Evolutionary conservation across 495 filamentous ascomycete species (phyloP).

Genomic region (Neohortaea acidophila): DNA sequence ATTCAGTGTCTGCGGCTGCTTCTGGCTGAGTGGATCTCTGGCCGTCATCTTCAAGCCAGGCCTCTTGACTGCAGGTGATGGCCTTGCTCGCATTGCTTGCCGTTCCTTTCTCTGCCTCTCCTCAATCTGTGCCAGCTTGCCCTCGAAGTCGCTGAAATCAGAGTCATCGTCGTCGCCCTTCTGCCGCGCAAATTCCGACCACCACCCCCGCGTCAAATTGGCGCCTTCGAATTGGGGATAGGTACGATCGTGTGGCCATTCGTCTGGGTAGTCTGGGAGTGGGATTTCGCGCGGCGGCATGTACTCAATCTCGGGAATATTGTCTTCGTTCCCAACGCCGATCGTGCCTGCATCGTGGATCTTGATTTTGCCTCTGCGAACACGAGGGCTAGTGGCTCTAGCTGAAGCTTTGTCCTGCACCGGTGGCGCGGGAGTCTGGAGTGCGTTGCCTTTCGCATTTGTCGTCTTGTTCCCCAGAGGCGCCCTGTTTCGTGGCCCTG

Average conservation of each 20-base stretch:
- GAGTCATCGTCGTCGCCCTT: constrained; percentile 45
- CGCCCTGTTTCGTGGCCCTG: constrained; percentile 49
- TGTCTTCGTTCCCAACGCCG: constrained; percentile 32
- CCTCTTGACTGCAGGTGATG: constrained; percentile 23
- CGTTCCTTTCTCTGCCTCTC: constrained; percentile 19
- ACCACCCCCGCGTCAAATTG: constrained; percentile 56
- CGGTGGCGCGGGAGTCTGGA: constrained; percentile 45
- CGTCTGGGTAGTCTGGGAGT: constrained; percentile 43
- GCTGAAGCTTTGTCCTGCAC: constrained; percentile 30
- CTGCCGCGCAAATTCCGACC: constrained; percentile 47
- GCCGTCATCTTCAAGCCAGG: constrained; percentile 14
- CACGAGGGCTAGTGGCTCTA: constrained; percentile 36
- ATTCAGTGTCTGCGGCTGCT: constrained; percentile 31
- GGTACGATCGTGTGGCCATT: constrained; percentile 38
- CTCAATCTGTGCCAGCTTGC: constrained; percentile 45
- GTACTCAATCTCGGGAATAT: constrained; percentile 63
- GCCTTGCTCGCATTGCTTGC: constrained; percentile 30
- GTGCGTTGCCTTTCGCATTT: constrained; percentile 68
- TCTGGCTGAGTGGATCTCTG: neutral
- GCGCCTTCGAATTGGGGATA: constrained; percentile 36
- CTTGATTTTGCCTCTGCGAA: constrained; percentile 32
- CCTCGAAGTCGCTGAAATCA: constrained; percentile 43
- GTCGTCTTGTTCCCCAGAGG: constrained; percentile 87
- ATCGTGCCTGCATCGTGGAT: constrained; percentile 31
- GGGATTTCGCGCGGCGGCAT: constrained; percentile 40